Base-by-base conservation (phyloP, 2,329 filamentous ascomycete species). In the Hypoxylon sp. region DNA sequence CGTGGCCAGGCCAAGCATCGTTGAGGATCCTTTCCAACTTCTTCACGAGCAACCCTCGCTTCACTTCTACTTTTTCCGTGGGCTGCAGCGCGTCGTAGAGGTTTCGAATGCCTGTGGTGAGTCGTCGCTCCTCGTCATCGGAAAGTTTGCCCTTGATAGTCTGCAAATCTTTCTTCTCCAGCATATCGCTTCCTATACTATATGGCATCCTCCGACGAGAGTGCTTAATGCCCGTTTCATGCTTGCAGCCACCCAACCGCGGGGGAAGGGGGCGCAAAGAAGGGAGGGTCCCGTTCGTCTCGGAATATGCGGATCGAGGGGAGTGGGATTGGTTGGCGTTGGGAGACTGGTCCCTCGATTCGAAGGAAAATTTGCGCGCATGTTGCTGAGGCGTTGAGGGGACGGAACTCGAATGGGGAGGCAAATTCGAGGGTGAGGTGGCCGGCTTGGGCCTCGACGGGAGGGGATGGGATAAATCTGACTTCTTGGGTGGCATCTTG, bases 301-400 rank as follows among this genome's bases (percentile, higher is more conserved):
- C 94, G 48, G 93, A 97, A 72, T 94, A 94, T 17, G 91, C 92
- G 3, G 94, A 97, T 62, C 91, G 89, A 39, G 94, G 95, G 13
- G 94, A 97, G 70, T 94, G 92, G 77, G 89, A 92, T 68, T 87
- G 88, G 50, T 87, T 84, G 54, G 89, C 88, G 70, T 87, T 91
- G 37, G 94, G 94, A 15, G 94, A 97, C 8, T 93, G 94, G 65
- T 87, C 85, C 66, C 85, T 87, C 49, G 93, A 95, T 75, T 89
- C 88, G 72, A 91, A 91, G 2, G 91, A 91, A 73, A 95, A 91
- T 72, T 94, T 90, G 62, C 93, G 89, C 68, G 93, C 88, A 78
- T 92, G 91, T 76, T 97, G 94, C 74, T 94, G 92, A 7, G 94
- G 95, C 2, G 94, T 98, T 1, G 94, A 96, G 1, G 94, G 94